Percentiles rank a stretch among this genome's conserved stretches.
phyloP scores from a whole-genome alignment of 2,329 filamentous ascomycete species.

The Zasmidium citrigriseum region DNA sequence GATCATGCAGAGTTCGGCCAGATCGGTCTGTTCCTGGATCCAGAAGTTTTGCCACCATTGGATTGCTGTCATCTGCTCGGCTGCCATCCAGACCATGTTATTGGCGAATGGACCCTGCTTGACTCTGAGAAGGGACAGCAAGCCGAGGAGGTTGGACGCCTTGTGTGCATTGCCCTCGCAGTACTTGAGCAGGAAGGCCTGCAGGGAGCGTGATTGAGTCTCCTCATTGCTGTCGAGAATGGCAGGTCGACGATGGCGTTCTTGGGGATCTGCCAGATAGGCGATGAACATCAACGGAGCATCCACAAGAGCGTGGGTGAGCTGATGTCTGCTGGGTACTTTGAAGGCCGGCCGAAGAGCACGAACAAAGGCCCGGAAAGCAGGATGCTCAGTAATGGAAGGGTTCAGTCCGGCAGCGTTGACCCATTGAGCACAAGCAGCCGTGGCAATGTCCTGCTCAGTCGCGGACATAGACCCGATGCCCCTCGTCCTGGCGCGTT shows the following conservation, averaged over 20 bases:
- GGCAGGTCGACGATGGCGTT: constrained; percentile 24
- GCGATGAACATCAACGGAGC: constrained; percentile 28
- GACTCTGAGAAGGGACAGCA: constrained; percentile 26
- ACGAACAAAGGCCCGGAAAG: constrained; percentile 24
- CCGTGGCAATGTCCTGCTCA: constrained; percentile 25
- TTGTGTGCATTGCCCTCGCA: constrained; percentile 21
- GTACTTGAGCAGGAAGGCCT: constrained; percentile 28
- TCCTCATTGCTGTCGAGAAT: constrained; percentile 27
- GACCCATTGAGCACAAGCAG: constrained; percentile 27
- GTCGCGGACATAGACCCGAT: constrained; percentile 25
- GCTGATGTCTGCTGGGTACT: constrained; percentile 20
- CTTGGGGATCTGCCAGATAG: constrained; percentile 25
- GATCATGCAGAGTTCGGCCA: constrained; percentile 27
- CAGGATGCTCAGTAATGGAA: constrained; percentile 23
- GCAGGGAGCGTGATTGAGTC: constrained; percentile 24
- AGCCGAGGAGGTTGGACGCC: constrained; percentile 19
- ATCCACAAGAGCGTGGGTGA: constrained; percentile 26
- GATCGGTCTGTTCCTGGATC: constrained; percentile 25
- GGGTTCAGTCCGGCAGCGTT: constrained; percentile 19
- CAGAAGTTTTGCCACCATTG: constrained; percentile 30
- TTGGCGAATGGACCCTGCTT: constrained; percentile 26
- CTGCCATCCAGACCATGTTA: constrained; percentile 28
- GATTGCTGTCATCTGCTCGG: constrained; percentile 25
- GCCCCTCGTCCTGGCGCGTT: constrained; percentile 25
- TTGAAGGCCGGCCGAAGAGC: constrained; percentile 26